Base-by-base conservation (phyloP, 305 asterid species). In the Fraxinus platypoda region DNA sequence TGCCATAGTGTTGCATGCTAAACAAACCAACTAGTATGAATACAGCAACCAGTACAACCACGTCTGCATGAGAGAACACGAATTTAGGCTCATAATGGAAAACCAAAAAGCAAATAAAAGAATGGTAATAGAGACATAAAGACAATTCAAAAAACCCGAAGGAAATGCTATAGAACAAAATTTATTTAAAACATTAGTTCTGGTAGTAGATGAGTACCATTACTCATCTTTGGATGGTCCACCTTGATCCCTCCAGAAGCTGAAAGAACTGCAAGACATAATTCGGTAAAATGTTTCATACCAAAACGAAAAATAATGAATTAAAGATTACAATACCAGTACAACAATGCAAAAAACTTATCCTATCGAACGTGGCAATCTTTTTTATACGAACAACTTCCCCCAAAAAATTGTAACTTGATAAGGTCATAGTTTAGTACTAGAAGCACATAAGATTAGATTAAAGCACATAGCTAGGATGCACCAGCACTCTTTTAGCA, bases 231-330 rank as follows among this genome's bases (percentile, higher is more conserved):
- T 3, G 99, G 99, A 83, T 88, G 91, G 88, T 92, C 94, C 88
- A 96, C 95, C 90, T 87, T 91, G 88, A 96, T 93, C 86, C 99
- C 99, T 2, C 99, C 99, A 9, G 99, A 89, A 82, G 99, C 99
- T 17, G 98, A 96, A 83, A 96, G 98, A 86, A 96, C 99, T 96
- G 94, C 33, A 25, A 82, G 74, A 82, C 19, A 76, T 81, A 26
- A 26, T 62, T 70, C 23, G 81, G 82, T 72, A 74, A 66, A 81
- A 82, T 38, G 66, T n/a, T 57, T 57, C 66, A 57, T 57, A 54
- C 66, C 66, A 54, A n/a, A 54, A 54, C 9, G 26, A 54, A 54
- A 54, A 54, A n/a, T n/a, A 54, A 54, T n/a, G 11, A 19, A 54
- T n/a, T n/a, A 54, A 54, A 54, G 66, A 54, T 54, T 54, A 6